phyloP scores from a whole-genome alignment of 2,329 filamentous ascomycete genomes.

The Sporothrix brunneoviolacea region DNA sequence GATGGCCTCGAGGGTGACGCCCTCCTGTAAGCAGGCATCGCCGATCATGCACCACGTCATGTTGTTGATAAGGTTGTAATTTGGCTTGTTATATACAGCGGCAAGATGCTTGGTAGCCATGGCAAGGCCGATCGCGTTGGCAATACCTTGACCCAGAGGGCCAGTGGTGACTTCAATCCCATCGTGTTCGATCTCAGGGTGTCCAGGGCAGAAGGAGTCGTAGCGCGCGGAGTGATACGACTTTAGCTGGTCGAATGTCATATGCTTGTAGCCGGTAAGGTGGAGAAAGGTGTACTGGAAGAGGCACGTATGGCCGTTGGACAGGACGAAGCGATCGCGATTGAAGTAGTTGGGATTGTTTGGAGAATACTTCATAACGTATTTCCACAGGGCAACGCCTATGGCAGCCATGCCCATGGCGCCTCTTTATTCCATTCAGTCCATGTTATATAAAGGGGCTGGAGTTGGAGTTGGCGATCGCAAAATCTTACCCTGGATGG shows the following conservation, averaged over 20 bases:
- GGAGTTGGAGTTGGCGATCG: background rate
- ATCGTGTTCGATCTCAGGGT: slow-evolving; percentile 51
- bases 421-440: no score
- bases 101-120: slow-evolving; percentile 51
- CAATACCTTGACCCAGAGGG: slow-evolving; percentile 53
- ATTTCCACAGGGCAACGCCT: slow-evolving; percentile 54
- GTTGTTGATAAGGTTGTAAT: slow-evolving; percentile 40
- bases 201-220: slow-evolving; percentile 47
- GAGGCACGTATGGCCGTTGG: slow-evolving; percentile 52
- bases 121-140: slow-evolving; percentile 53
- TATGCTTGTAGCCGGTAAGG: slow-evolving; percentile 45
- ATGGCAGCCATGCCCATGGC: slow-evolving; percentile 58
- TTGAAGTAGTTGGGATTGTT: slow-evolving; percentile 52
- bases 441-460: no score
- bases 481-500: no score
- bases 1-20: slow-evolving; percentile 50
- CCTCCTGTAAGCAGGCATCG: slow-evolving; percentile 53
- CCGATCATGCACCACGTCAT: slow-evolving; percentile 52
- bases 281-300: slow-evolving; percentile 50
- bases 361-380: slow-evolving; percentile 54
- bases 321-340: slow-evolving; percentile 56
- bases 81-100: slow-evolving; percentile 47
- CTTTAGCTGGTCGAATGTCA: slow-evolving; percentile 52
- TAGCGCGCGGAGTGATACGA: slow-evolving; percentile 36
- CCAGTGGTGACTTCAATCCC: slow-evolving; percentile 55